phyloP scores from a whole-genome alignment of 345 rosid genomes.

The Triadica sebifera region DNA sequence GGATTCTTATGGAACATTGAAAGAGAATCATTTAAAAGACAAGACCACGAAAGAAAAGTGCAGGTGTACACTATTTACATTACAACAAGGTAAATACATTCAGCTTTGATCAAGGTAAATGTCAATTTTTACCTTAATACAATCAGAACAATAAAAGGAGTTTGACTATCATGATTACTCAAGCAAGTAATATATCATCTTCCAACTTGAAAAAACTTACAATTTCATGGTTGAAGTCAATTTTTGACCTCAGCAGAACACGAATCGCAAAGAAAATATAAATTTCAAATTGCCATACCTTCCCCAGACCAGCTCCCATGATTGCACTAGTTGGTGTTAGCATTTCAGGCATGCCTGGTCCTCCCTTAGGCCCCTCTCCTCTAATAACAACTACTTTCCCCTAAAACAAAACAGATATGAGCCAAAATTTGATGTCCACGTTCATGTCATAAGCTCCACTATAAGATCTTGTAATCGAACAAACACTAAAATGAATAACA shows the following conservation, averaged over 20 bases:
- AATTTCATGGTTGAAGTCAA: slow-evolving; percentile 2
- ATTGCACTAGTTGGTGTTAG: slow-evolving; percentile 98
- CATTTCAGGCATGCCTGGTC: slow-evolving; percentile 99
- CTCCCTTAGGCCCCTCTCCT: slow-evolving; percentile 99
- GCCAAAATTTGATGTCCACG: neutral
- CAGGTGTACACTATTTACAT: neutral
- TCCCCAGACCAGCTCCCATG: slow-evolving; percentile 99
- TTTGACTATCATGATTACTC: neutral
- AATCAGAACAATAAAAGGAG: neutral
- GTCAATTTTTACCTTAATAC: neutral
- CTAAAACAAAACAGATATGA: slow-evolving; percentile 40
- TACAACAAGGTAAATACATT: neutral
- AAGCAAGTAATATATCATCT: neutral
- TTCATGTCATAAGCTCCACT: neutral
- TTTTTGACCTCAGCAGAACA: neutral
- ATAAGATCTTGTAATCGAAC: neutral
- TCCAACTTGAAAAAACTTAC: neutral
- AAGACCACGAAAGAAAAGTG: neutral
- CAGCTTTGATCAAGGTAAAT: neutral
- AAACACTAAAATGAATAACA: neutral
- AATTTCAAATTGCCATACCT: slow-evolving; percentile 44
- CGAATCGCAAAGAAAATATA: neutral
- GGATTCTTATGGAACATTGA: neutral
- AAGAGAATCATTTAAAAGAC: neutral
- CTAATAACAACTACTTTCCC: slow-evolving; percentile 90